Evolutionary conservation across 2,329 filamentous ascomycete genomes (phyloP), one percentile per base, ranked within the genome.

Genomic region (Penicillium sp.): DNA sequence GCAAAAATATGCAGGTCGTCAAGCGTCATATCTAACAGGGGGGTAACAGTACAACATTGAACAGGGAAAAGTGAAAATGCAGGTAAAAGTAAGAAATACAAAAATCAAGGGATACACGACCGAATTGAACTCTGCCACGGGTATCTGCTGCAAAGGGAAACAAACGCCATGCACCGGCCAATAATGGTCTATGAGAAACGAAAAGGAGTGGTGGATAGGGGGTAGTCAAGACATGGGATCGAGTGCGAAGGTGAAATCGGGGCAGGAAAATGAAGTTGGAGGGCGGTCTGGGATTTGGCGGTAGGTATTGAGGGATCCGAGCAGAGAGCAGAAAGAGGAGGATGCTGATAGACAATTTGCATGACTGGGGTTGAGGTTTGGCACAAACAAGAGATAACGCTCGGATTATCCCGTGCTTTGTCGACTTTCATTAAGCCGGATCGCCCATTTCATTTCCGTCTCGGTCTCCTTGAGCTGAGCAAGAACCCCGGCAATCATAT

Each of bases 391-490:
- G 10, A 43, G 53, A 53, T 43, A 40, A n/a, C 35, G 40, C 38
- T 29, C 37, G 18, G n/a, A 44, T 34, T 29, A 39, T 22, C 34
- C 24, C 46, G 22, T 50, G 67, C 59, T 42, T 63, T 67, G 51
- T 64, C 66, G 52, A 74, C 61, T 61, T 34, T 65, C 62, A 53
- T 76, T 74, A 51, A 80, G 65, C 35, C 74, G 76, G 49, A 80
- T 74, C n/a, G 73, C 73, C 77, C 78, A 80, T 61, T 71, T 78
- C 78, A 81, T 80, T 59, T 76, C 67, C 3, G 69, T 76, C 52
- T 75, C 71, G 1, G 74, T 73, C 55, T 76, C 70, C 45, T 72
- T 73, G 61, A 79, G 65, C 20, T 77, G 73, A 31, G 67, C 68
- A 38, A 79, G 65, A 35, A 71, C 70, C 8, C 67, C 61, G 20